phyloP scores from a whole-genome alignment of 2,329 filamentous ascomycete species.

The Rachicladosporium sp. region DNA sequence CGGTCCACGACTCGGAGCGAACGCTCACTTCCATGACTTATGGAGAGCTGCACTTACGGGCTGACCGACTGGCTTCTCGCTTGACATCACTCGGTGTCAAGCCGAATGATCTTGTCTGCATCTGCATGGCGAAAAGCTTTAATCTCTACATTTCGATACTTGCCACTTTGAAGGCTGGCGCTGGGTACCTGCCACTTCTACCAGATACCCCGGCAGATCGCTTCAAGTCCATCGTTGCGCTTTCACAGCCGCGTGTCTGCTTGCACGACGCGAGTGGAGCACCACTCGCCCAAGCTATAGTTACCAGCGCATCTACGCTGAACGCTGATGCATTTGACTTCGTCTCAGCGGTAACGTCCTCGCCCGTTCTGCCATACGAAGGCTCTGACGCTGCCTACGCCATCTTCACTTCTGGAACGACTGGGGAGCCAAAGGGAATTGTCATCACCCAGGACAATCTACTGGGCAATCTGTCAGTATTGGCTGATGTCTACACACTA shows the following conservation, averaged over 20 bases:
- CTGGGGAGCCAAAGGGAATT: conserved; percentile 68
- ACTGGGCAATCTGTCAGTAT: conserved; percentile 57
- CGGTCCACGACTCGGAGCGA: conserved; percentile 28
- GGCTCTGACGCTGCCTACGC: conserved; percentile 44
- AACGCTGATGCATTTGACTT: conserved; percentile 26
- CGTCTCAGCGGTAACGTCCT: background rate
- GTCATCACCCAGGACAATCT: conserved; percentile 66
- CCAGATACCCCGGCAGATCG: conserved; percentile 56
- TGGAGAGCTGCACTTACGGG: conserved; percentile 46
- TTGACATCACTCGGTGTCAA: conserved; percentile 38
- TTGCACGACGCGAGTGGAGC: conserved; percentile 25
- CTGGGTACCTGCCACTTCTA: conserved; percentile 67
- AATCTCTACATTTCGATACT: conserved; percentile 63
- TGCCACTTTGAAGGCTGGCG: conserved; percentile 60
- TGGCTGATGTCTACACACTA: conserved; percentile 55
- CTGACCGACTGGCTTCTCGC: conserved; percentile 51
- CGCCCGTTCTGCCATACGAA: conserved; percentile 20
- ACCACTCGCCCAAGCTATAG: conserved; percentile 8
- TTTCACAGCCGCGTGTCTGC: conserved; percentile 42
- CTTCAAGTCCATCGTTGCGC: conserved; percentile 47
- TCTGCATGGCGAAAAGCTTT: conserved; percentile 66
- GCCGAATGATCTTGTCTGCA: conserved; percentile 50
- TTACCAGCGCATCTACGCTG: conserved; percentile 8
- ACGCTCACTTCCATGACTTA: conserved; percentile 47
- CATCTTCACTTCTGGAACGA: conserved; percentile 75